Evolutionary conservation across 2,329 filamentous ascomycete genomes (phyloP).

Genomic region (Drechslerella dactyloides): DNA sequence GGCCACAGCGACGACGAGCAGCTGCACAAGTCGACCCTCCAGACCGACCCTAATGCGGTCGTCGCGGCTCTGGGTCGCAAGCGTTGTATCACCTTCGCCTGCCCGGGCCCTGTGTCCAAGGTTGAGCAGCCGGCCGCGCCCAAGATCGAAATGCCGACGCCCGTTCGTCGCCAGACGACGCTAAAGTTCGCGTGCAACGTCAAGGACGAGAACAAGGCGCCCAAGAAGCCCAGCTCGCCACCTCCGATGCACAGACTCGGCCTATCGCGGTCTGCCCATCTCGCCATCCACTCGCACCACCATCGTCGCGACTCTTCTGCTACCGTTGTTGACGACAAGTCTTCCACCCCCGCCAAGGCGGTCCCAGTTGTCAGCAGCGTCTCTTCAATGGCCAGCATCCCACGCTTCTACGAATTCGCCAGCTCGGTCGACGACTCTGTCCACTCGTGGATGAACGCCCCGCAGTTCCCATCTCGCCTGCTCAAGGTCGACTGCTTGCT

Average conservation of each 20-base stretch:
- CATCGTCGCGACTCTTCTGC: slow-evolving; percentile 62
- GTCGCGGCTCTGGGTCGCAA: slow-evolving; percentile 75
- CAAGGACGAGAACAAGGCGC: slow-evolving; percentile 54
- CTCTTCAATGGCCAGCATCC: slow-evolving; percentile 59
- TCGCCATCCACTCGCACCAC: slow-evolving; percentile 23
- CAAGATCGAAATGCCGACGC: slow-evolving; percentile 51
- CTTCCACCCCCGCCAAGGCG: slow-evolving; percentile 58
- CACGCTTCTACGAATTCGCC: slow-evolving; percentile 87
- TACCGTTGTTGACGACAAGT: slow-evolving; percentile 61
- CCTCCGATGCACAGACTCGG: slow-evolving; percentile 38
- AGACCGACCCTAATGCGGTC: slow-evolving; percentile 62
- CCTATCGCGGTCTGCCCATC: slow-evolving; percentile 14
- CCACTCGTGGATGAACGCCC: slow-evolving; percentile 88
- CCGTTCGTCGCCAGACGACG: slow-evolving; percentile 64
- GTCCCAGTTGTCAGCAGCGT: slow-evolving; percentile 54
- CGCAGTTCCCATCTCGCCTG: slow-evolving; percentile 69
- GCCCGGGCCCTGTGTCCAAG: slow-evolving; percentile 62
- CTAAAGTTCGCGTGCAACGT: slow-evolving; percentile 75
- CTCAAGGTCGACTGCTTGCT: slow-evolving; percentile 90
- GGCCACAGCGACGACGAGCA: slow-evolving; percentile 55
- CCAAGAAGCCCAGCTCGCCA: slow-evolving; percentile 42
- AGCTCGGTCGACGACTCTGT: slow-evolving; percentile 75
- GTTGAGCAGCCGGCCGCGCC: slow-evolving; percentile 56
- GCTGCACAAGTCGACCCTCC: slow-evolving; percentile 51
- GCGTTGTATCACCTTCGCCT: slow-evolving; percentile 91